phyloP scores from a whole-genome alignment of 441 rosid species.

The Erodium trifolium region DNA sequence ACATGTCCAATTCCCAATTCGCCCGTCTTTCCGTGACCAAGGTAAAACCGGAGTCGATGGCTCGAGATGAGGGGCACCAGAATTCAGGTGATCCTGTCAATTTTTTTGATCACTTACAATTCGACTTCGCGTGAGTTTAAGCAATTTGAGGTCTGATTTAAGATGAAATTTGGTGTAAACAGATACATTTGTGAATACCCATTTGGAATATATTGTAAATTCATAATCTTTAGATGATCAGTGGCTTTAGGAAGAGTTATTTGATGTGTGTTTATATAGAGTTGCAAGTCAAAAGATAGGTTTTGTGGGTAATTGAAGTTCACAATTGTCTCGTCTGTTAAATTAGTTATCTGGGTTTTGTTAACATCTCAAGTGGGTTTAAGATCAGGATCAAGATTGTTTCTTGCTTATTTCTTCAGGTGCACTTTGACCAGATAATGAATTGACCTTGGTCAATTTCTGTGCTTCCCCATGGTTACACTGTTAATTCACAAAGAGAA shows the following conservation, averaged over 20 bases:
- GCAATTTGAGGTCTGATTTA: not conserved
- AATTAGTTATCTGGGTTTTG: not conserved
- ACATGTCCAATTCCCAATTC: too few relatives aligned
- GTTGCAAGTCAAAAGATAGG: not conserved
- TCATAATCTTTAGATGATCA: not conserved
- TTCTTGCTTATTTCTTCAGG: not conserved
- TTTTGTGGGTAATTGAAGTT: not conserved
- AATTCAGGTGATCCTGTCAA: not conserved
- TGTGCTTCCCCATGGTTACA: not conserved
- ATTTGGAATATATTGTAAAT: not conserved
- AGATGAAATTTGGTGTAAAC: not conserved
- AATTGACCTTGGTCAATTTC: not conserved
- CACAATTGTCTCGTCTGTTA: too few relatives aligned
- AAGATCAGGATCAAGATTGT: not conserved
- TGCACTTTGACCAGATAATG: not conserved
- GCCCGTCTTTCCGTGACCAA: not conserved
- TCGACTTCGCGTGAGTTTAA: not conserved
- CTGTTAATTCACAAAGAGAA: not conserved
- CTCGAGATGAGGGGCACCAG: not conserved
- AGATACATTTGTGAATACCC: not conserved
- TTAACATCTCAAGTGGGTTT: not conserved
- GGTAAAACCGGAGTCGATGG: not conserved
- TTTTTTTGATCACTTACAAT: not conserved
- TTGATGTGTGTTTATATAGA: not conserved
- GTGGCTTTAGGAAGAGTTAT: not conserved